Evolutionary conservation across 2,329 filamentous ascomycete species (phyloP).

Genomic region (Diplocarpon mali): DNA sequence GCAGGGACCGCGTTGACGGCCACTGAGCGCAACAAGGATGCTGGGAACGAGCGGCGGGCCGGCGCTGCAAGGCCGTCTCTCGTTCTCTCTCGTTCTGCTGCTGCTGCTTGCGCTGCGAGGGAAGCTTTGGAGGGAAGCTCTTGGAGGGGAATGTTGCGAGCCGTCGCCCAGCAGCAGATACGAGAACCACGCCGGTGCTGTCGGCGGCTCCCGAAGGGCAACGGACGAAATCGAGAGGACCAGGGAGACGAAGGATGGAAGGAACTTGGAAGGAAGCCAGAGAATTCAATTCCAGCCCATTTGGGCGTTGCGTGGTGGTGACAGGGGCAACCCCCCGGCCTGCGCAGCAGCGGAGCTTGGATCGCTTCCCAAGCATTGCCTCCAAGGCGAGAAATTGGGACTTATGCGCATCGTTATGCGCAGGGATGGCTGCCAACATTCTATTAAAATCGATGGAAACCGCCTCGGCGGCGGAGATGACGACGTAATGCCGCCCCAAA

Average conservation of each 20-base stretch:
- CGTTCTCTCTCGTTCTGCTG: neutral
- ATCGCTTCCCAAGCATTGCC: constrained; percentile 6
- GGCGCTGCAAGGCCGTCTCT: neutral
- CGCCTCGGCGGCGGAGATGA: constrained; percentile 1
- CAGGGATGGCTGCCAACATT: neutral
- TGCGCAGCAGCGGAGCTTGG: neutral
- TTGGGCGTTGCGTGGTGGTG: neutral
- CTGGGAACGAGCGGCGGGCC: neutral
- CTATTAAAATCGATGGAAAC: constrained; percentile 4
- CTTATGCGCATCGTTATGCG: constrained; percentile 2
- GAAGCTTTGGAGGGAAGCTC: neutral
- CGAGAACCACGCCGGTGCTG: neutral
- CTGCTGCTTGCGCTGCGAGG: neutral
- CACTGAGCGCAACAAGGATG: neutral
- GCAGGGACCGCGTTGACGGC: neutral
- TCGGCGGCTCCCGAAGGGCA: neutral
- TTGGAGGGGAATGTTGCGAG: no score
- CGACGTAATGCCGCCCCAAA: constrained; percentile 4
- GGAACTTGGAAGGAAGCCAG: no score
- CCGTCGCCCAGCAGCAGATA: neutral
- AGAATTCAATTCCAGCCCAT: neutral
- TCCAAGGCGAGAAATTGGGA: constrained; percentile 1
- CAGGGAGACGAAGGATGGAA: neutral
- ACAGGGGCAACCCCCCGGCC: neutral
- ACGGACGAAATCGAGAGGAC: no score